Percentiles rank a stretch among this genome's conserved stretches.
phyloP scores from a whole-genome alignment of 495 filamentous ascomycete species.

The Venustampulla echinocandica region DNA sequence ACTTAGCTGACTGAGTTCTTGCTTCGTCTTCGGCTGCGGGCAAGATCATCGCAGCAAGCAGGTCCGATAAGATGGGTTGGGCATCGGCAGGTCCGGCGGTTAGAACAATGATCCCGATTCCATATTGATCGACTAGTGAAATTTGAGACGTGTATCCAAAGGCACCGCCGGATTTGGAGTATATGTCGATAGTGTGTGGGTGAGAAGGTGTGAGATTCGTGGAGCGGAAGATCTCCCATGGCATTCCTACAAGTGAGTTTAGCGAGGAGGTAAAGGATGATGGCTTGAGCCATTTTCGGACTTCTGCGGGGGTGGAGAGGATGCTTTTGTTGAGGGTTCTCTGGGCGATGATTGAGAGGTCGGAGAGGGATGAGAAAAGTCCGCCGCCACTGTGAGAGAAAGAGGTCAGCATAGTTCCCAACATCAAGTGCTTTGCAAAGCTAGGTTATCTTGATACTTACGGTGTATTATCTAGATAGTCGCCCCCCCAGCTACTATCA shows the following conservation, averaged over 20 bases:
- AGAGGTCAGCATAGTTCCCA: too few relatives aligned
- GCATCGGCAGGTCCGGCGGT: neutral
- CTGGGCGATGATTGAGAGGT: too few relatives aligned
- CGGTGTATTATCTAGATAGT: neutral
- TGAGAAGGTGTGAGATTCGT: neutral
- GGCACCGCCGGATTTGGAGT: constrained; percentile 20
- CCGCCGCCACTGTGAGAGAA: neutral
- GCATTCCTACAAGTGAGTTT: constrained; percentile 13
- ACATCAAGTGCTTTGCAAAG: neutral
- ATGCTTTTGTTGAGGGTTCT: constrained; percentile 29
- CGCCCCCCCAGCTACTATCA: neutral
- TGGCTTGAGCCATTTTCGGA: constrained; percentile 22
- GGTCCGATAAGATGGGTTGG: neutral
- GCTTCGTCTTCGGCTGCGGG: neutral
- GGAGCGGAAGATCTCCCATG: constrained; percentile 26
- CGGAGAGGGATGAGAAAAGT: neutral
- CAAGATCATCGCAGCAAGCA: neutral
- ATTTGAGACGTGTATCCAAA: constrained; percentile 11
- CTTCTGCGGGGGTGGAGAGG: constrained; percentile 23
- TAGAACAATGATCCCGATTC: neutral
- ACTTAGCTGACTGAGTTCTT: neutral
- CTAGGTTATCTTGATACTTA: neutral
- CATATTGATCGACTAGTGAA: neutral
- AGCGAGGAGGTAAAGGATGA: constrained; percentile 12
- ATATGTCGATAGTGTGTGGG: constrained; percentile 19